Base-by-base conservation (phyloP, 2,329 filamentous ascomycete genomes). In the Colletotrichum nymphaeae region DNA sequence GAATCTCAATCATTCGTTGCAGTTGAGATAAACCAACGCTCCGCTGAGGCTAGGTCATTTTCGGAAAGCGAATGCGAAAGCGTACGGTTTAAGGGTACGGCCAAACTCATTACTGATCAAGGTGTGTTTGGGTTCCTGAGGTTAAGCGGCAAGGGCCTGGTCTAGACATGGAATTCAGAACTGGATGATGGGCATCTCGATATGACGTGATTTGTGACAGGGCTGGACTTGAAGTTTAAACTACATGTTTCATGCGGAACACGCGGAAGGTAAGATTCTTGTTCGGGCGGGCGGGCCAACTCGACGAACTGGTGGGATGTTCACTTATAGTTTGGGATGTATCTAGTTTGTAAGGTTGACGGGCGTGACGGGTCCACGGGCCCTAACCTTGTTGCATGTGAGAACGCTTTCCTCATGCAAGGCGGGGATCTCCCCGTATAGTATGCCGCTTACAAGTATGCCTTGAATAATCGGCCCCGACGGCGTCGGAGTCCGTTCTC, bases 121-220 rank as follows among this genome's bases (percentile, higher is more conserved):
- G 28, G 16, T 7, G n/a, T 7, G 9, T 58, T 19, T 53, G 19
- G 19, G 12, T 19, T 1, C 7, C 22, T 52, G 56, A 59, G 12
- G 26, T 53, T n/a, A 57, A 62, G 24, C 11, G 37, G 14, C 55
- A 26, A 56, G 22, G 56, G 26, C 5, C 5, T 71, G 14, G n/a
- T 55, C 56, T 62, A 26, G 56, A 62, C 56, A 67, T 62, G 68
- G 67, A 64, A 71, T 56, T 56, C 32, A 8, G 24, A 30, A 6
- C 35, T 65, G 46, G n/a, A 53, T 12, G 19, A 55, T 60, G 24
- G 14, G 56, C 37, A 52, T 24, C 11, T 57, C n/a, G 19, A 26
- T 12, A 22, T 28, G 12, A 55, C 30, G 49, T 28, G 19, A 16
- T 46, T 24, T 24, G n/a, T 37, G 53, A 28, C 53, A 59, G 67